phyloP scores from a whole-genome alignment of 2,329 filamentous ascomycete species.

The Scleromitrula shiraiana region DNA sequence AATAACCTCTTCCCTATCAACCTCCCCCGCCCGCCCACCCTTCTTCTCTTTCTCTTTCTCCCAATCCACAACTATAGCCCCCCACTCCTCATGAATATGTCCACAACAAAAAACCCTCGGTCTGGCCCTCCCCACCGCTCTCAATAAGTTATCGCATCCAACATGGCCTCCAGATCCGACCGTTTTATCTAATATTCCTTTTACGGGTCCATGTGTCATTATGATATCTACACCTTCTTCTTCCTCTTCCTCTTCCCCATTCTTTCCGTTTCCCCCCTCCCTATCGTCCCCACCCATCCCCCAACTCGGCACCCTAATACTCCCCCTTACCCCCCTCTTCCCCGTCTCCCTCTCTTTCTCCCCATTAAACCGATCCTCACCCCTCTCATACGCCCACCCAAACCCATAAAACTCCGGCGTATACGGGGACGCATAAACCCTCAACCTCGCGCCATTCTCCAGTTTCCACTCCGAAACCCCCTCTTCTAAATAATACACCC shows the following conservation, averaged over 20 bases:
- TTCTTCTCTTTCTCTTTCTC: conserved; percentile 43
- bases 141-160: conserved; percentile 47
- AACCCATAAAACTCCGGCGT: conserved; percentile 27
- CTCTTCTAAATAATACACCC: conserved; percentile 29
- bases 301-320: conserved; percentile 14
- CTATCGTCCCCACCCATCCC: conserved; percentile 2
- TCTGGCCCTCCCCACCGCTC: conserved; percentile 40
- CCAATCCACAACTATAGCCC: conserved; percentile 46
- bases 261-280: conserved; percentile 16
- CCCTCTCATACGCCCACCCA: conserved; percentile 27
- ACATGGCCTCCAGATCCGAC: conserved; percentile 7
- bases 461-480: conserved; percentile 27
- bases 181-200: conserved; percentile 38
- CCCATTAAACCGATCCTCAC: conserved; percentile 27
- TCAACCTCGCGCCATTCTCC: conserved; percentile 25
- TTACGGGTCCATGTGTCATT: conserved; percentile 54
- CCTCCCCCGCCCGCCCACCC: conserved; percentile 21
- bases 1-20: conserved; percentile 1
- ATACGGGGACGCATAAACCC: conserved; percentile 29
- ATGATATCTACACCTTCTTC: conserved; percentile 40
- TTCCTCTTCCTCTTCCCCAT: not conserved
- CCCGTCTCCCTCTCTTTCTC: conserved; percentile 11
- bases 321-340: conserved; percentile 15
- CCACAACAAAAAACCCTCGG: conserved; percentile 54
- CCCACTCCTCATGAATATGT: conserved; percentile 55